A percentile compares a stretch with the other conserved stretches of the same genome.
Conservation (phyloP, 2,329 filamentous ascomycete genomes). For the Colletotrichum nymphaeae region DNA sequence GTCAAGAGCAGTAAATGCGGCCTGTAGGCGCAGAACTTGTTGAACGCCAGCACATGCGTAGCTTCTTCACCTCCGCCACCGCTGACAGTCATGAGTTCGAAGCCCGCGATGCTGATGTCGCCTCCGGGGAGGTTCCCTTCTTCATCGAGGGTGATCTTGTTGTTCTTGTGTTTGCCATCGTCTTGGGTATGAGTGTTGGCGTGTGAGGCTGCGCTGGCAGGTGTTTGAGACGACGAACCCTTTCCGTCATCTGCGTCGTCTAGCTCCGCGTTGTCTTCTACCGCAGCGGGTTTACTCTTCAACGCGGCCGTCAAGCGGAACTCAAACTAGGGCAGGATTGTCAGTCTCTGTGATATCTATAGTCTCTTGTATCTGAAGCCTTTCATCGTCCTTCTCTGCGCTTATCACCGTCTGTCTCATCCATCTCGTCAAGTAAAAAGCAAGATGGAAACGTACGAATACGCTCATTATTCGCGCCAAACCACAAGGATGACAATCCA, state of each 20-base stretch:
- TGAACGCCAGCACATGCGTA: slow-evolving; percentile 59
- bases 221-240: not conserved
- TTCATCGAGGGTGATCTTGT: not conserved
- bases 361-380: not conserved
- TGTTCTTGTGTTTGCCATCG: not conserved
- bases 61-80: slow-evolving; percentile 36
- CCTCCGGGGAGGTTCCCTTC: slow-evolving; percentile 46
- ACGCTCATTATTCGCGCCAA: too few species aligned
- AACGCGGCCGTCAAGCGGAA: slow-evolving; percentile 28
- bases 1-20: slow-evolving; percentile 61
- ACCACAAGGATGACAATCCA: not conserved
- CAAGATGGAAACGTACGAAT: not conserved
- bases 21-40: slow-evolving; percentile 60
- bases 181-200: not conserved
- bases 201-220: too few species aligned
- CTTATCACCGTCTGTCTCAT: not conserved
- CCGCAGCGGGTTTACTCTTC: slow-evolving; percentile 24
- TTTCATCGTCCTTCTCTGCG: not conserved
- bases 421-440: not conserved
- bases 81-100: slow-evolving; percentile 50
- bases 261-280: slow-evolving; percentile 20
- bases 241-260: not conserved
- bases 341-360: not conserved
- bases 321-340: slow-evolving; percentile 5
- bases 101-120: slow-evolving; percentile 54